phyloP scores from a whole-genome alignment of 1,139 yeast genomes.

The Trichomonascaceae sp. region DNA sequence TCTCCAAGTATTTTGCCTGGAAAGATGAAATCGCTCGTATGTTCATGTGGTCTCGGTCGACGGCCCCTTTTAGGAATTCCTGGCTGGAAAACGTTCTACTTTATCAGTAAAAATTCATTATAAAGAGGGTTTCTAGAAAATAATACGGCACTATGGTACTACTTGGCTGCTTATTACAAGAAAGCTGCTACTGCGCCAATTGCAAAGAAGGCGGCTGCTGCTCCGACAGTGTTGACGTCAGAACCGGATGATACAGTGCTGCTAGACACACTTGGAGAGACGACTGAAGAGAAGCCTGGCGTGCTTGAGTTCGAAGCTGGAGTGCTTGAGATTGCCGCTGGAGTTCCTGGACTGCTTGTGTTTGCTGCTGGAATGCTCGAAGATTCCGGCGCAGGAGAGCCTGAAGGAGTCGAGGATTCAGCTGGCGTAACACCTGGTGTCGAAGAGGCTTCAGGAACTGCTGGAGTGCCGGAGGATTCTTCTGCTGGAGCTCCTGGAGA shows the following conservation, averaged over 20 bases:
- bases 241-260: slow-evolving; percentile 1
- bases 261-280: background rate
- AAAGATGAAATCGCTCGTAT: no score
- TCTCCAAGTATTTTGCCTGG: no score
- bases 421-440: slow-evolving; percentile 10
- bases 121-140: background rate
- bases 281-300: slow-evolving; percentile 6
- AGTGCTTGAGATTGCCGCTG: slow-evolving; percentile 5
- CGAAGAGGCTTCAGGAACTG: slow-evolving; percentile 7
- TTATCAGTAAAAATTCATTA: background rate
- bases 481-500: background rate
- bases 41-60: no score
- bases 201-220: slow-evolving; percentile 9
- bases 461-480: background rate
- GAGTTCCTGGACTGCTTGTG: no score
- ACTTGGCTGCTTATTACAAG: background rate
- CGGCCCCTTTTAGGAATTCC: no score
- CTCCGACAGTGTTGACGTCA: slow-evolving; percentile 3
- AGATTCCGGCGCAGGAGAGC: slow-evolving; percentile 8
- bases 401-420: slow-evolving; percentile 11
- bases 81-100: no score
- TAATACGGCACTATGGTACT: background rate
- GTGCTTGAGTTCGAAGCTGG: slow-evolving; percentile 1
- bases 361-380: slow-evolving; percentile 6
- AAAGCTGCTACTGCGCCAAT: slow-evolving; percentile 8